Evolutionary conservation across 1,139 yeast genomes (phyloP), one percentile per base, ranked within the genome.

Genomic region (Saccharomycopsis hybrid): DNA sequence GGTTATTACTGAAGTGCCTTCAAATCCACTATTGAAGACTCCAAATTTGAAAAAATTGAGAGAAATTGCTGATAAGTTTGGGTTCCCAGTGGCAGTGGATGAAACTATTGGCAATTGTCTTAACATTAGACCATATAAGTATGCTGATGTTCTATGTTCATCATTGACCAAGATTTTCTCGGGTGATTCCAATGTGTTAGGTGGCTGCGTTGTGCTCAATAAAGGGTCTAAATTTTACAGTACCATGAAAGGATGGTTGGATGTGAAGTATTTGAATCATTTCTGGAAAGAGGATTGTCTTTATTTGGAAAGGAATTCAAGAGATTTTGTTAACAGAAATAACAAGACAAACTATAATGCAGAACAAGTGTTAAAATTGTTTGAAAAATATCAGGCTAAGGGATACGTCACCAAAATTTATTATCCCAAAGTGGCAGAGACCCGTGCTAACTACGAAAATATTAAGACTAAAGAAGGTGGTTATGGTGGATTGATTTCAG

Each of bases 261-360:
- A 74, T 54, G 69, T 69, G 4, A 69, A 72, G 41, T 79, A 70
- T 58, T 94, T 84, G 62, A 96, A 90, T 61, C 66, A 74, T 5
- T 76, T 87, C 57, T 92, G 97, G 97, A 87, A 82, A 28, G 96
- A 90, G 67, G 98, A 92, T 67, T 96, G 96, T 1, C 80, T 92
- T 53, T 85, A 85, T 61, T 69, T 92, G 63, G 98, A 92, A 65
- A 77, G 97, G 62, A 92, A 92, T 68, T 87, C 96, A 3, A 78
- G 97, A 56, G 97, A 90, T 65, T 90, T 87, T 63, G 80, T 77
- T 30, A 70, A 71, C 37, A 74, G 97, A 59, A 83, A 89, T 18
- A 64, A 69, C 45, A 77, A 74, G 56, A 85, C 82, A 58, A 88
- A 92, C 65, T 64, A 66, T 27, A 92, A 85, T 49, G 75, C 96